Percentiles rank a stretch among this genome's conserved stretches.
phyloP scores from a whole-genome alignment of 768 basidiomycete species.

The Russula dissimulans region DNA sequence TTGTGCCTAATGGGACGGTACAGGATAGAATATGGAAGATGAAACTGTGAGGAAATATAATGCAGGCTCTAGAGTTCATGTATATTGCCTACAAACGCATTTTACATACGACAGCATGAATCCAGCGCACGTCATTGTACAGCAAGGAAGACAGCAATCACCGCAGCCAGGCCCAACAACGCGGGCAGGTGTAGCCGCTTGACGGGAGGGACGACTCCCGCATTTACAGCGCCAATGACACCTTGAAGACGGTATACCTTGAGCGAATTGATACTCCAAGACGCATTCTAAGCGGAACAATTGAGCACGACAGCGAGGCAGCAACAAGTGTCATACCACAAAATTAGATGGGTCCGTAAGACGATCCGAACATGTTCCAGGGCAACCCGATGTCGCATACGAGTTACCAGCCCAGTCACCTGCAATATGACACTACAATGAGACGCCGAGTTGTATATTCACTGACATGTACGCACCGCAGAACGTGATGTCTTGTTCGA shows the following conservation, averaged over 20 bases:
- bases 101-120: conserved; percentile 9
- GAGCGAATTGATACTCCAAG: conserved; percentile 71
- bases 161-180: background rate
- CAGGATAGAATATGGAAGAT: conserved; percentile 46
- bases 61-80: background rate
- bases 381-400: conserved; percentile 63
- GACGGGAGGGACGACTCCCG: background rate
- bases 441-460: background rate
- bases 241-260: conserved; percentile 46
- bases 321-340: conserved; percentile 37
- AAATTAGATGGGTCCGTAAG: conserved; percentile 66
- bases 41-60: conserved; percentile 36
- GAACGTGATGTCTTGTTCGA: conserved; percentile 61
- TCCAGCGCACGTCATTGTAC: background rate
- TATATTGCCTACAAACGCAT: background rate
- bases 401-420: conserved; percentile 83
- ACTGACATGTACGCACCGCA: conserved; percentile 44
- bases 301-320: background rate
- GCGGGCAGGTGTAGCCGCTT: background rate
- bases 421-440: conserved; percentile 23
- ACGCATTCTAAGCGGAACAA: conserved; percentile 47
- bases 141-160: background rate
- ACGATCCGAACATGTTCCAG: conserved; percentile 58
- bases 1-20: conserved; percentile 24
- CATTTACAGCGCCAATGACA: conserved; percentile 7